phyloP scores from a whole-genome alignment of 129 eudicot genomes.

The Flaveria robusta region DNA sequence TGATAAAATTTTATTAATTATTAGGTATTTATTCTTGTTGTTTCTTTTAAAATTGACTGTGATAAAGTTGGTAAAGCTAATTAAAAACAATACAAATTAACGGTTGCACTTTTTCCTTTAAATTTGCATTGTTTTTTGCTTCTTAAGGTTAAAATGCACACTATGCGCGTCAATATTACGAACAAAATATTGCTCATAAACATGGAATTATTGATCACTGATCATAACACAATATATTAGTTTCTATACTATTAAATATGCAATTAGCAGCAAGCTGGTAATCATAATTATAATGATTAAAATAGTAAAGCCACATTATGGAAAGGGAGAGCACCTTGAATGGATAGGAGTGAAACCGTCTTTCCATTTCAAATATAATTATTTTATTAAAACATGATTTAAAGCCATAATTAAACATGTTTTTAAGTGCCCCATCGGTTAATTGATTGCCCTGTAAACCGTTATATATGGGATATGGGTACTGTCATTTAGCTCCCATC shows the following conservation, averaged over 20 bases:
- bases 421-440: slow-evolving; percentile 11
- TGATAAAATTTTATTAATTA: too few species aligned
- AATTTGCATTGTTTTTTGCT: background rate
- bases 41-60: too few species aligned
- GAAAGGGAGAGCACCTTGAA: slow-evolving; percentile 29
- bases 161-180: background rate
- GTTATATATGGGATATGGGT: background rate
- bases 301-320: slow-evolving; percentile 7
- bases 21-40: too few species aligned
- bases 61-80: too few species aligned
- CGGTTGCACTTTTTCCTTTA: background rate
- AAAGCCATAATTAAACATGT: slow-evolving; percentile 17
- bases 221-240: background rate
- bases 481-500: slow-evolving; percentile 15
- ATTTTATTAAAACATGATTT: slow-evolving; percentile 25
- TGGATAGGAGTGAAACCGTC: slow-evolving; percentile 25
- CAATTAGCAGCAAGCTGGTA: background rate
- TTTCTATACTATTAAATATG: background rate
- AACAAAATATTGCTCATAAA: background rate
- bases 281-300: slow-evolving; percentile 10
- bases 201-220: background rate
- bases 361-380: slow-evolving; percentile 25
- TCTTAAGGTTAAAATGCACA: background rate
- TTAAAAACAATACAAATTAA: too few species aligned
- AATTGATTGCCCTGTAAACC: slow-evolving; percentile 6